Evolutionary conservation across 331 rosid species (phyloP), one percentile per base, ranked within the genome.

Genomic region (Malus hybrid): DNA sequence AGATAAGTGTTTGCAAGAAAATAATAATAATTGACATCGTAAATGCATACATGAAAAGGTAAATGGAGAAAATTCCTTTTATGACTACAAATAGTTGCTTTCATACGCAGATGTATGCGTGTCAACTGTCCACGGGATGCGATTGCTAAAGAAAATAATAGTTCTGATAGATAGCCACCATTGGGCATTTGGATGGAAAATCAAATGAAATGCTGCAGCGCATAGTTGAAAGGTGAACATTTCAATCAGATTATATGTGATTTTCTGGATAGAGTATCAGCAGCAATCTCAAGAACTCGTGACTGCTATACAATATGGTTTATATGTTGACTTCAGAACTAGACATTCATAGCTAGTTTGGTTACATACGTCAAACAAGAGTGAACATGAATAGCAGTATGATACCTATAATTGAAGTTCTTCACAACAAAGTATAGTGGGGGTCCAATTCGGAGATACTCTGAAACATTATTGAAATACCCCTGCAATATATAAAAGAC

Each of bases 351-450:
- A 26, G 14, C 28, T 53, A 33, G 36, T 14, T 57, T 6, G 22
- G 13, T 18, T 1, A 71, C 30, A 72, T 55, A 28, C 63, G 15
- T 15, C 18, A 29, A 20, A n/a, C n/a, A 20, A 57, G 29, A 57
- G 70, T 13, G 26, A 70, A 55, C 11, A 52, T 71, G 15, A 63
- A 75, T 63, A 32, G 29, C 32, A 48, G 65, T 61, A 74, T 63
- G 76, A 74, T 86, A 92, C 97, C 99, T 95, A 79, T 95, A 92
- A 72, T 95, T 95, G 75, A 87, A 92, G 86, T 90, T 95, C 91
- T 95, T 95, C 69, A 92, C 97, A 76, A 95, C 93, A 74, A 95
- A 95, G 84, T 95, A 95, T 66, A 95, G 72, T 33, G 99, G 99
- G 10, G 97, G 97, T 77, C 97, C 99, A 82, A 95, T 85, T 88